These are phyloP conservation scores for Abortiporus biennis DNA, from an alignment of 1,284 basidiomycete species.

Conservation along the genomic window DNA sequence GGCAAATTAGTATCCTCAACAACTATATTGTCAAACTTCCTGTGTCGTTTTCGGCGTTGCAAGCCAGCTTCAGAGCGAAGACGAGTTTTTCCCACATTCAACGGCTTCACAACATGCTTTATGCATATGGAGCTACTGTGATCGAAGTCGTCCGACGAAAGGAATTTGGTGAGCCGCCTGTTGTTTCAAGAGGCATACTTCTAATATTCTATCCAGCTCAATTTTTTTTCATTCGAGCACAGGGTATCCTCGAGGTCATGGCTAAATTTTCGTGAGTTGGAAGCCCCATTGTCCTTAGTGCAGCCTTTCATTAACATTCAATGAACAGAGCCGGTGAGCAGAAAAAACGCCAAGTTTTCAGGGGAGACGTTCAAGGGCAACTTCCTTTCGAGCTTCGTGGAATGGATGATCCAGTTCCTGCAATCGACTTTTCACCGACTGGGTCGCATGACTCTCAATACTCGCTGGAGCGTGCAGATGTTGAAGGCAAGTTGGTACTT, in stretches of 20 bases:
- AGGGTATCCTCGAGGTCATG: conserved; percentile 77
- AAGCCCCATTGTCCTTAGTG: neutral
- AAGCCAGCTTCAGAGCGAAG: conserved; percentile 64
- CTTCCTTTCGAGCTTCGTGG: conserved; percentile 74
- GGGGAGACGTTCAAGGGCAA: conserved; percentile 73
- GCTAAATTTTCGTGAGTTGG: conserved; percentile 67
- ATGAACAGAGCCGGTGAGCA: conserved; percentile 56
- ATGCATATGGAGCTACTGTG: conserved; percentile 89
- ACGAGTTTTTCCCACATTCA: conserved; percentile 89
- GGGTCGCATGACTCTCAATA: conserved; percentile 45
- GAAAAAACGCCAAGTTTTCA: conserved; percentile 73
- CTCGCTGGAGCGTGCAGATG: conserved; percentile 63
- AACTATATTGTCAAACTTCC: conserved; percentile 71
- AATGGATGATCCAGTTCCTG: conserved; percentile 72
- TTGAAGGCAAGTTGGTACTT: conserved; percentile 49
- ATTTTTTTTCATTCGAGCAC: conserved; percentile 75
- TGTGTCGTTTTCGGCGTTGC: conserved; percentile 52
- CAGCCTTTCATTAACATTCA: neutral
- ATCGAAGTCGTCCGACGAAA: conserved; percentile 87
- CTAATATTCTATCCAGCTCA: conserved; percentile 37
- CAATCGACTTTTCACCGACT: conserved; percentile 69
- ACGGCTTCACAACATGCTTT: conserved; percentile 84
- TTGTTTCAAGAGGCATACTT: neutral
- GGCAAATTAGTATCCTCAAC: conserved; percentile 71
- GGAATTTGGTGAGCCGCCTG: conserved; percentile 64